Evolutionary conservation across 257 asterid genomes (phyloP).

Genomic region (Nicotiana benthamiana): DNA sequence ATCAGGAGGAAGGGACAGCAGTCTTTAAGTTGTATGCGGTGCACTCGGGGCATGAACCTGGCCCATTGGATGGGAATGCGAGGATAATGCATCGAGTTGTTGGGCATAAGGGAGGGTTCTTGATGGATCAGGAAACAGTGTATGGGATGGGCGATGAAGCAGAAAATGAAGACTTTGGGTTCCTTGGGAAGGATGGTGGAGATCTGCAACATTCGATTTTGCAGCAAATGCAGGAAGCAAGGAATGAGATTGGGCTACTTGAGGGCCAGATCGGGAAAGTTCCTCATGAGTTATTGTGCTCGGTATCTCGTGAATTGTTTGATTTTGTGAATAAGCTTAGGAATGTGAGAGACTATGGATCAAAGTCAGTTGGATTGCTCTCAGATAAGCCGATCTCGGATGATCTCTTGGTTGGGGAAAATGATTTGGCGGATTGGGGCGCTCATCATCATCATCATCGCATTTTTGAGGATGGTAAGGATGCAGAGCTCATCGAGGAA

Average conservation of each 20-base stretch:
- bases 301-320: slow-evolving; percentile 70
- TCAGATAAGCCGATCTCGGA: slow-evolving; percentile 69
- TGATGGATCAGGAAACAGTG: slow-evolving; percentile 73
- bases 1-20: slow-evolving; percentile 95
- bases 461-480: slow-evolving; percentile 70
- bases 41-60: slow-evolving; percentile 96
- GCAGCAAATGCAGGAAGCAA: slow-evolving; percentile 76
- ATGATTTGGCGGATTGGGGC: slow-evolving; percentile 93
- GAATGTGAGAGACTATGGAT: slow-evolving; percentile 67
- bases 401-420: slow-evolving; percentile 87
- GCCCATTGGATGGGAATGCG: slow-evolving; percentile 92
- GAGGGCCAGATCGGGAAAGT: slow-evolving; percentile 70
- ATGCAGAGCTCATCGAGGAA: slow-evolving; percentile 77
- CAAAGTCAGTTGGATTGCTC: slow-evolving; percentile 48
- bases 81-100: slow-evolving; percentile 93
- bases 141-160: slow-evolving; percentile 76
- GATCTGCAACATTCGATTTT: slow-evolving; percentile 56
- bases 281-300: slow-evolving; percentile 47
- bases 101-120: slow-evolving; percentile 78
- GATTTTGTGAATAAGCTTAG: slow-evolving; percentile 58
- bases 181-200: slow-evolving; percentile 51
- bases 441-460: slow-evolving; percentile 61
- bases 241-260: slow-evolving; percentile 68
- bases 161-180: slow-evolving; percentile 64
- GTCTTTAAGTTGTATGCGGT: slow-evolving; percentile 90